These are phyloP conservation scores for Pythium guiyangense DNA, from an alignment of 352 stramenopile genomes.

Conservation along the genomic window DNA sequence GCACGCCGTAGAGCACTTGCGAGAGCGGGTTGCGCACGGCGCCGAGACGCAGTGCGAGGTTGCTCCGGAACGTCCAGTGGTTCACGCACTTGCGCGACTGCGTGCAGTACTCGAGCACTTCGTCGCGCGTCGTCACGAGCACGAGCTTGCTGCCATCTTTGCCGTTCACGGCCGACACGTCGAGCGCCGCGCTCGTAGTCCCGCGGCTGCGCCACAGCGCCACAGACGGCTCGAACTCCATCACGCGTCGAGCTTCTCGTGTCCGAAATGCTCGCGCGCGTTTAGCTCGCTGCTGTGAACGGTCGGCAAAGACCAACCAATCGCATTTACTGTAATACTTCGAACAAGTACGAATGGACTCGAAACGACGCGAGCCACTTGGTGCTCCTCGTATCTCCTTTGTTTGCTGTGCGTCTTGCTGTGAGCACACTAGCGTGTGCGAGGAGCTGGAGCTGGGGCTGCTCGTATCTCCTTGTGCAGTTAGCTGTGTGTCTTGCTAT, in stretches of 20 bases:
- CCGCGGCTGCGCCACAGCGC: slow-evolving; percentile 59
- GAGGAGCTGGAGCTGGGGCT: no score
- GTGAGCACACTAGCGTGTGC: no score
- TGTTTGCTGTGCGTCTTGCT: no score
- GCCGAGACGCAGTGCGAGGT: slow-evolving; percentile 36
- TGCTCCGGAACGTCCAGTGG: slow-evolving; percentile 71
- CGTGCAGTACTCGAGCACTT: slow-evolving; percentile 65
- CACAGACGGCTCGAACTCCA: slow-evolving; percentile 70
- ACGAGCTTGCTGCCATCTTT: slow-evolving; percentile 56
- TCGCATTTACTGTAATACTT: not conserved
- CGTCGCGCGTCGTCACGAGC: slow-evolving; percentile 54
- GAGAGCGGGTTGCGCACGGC: slow-evolving; percentile 55
- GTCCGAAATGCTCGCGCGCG: not conserved
- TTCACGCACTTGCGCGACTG: slow-evolving; percentile 65
- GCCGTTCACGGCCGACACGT: slow-evolving; percentile 27
- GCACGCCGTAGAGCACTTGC: slow-evolving; percentile 54
- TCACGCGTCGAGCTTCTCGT: slow-evolving; percentile 11
- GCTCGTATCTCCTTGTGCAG: no score
- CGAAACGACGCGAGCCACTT: not conserved
- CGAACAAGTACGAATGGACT: not conserved
- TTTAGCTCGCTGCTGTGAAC: slow-evolving; percentile 1
- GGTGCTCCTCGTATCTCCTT: not conserved
- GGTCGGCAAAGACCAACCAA: slow-evolving; percentile 25
- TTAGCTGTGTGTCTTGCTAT: no score
- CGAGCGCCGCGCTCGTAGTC: slow-evolving; percentile 35